Percentiles rank a stretch among this genome's conserved stretches.
These are phyloP conservation scores for Fusarium sulawesiense DNA, from an alignment of 2,329 filamentous ascomycete species.

Conservation along the genomic window DNA sequence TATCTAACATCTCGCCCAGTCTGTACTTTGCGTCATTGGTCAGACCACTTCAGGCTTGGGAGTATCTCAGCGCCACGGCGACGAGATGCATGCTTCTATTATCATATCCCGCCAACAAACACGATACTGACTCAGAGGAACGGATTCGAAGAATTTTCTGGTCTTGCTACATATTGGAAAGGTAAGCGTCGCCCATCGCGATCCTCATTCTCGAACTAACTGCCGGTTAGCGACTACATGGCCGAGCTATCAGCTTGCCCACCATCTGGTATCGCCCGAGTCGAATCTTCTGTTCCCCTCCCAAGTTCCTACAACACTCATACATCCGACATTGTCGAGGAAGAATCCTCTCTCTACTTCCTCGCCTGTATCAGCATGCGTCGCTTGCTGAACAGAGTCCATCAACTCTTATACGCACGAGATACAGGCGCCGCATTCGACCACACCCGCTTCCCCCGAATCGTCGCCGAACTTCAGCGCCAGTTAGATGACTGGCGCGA, in stretches of 20 bases:
- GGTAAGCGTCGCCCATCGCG: slow-evolving; percentile 44
- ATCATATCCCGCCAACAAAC: slow-evolving; percentile 54
- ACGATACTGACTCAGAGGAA: slow-evolving; percentile 56
- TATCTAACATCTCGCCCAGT: neutral
- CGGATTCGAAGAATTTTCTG: slow-evolving; percentile 64
- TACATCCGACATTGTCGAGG: slow-evolving; percentile 51
- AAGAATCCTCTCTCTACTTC: slow-evolving; percentile 64
- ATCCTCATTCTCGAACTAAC: too few relatives aligned
- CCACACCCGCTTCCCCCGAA: slow-evolving; percentile 57
- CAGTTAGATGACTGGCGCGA: slow-evolving; percentile 63
- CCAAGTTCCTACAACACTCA: slow-evolving; percentile 62
- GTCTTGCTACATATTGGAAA: slow-evolving; percentile 66
- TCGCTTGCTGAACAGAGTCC: slow-evolving; percentile 59
- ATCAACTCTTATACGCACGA: slow-evolving; percentile 61
- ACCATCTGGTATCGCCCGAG: slow-evolving; percentile 61
- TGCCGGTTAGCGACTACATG: slow-evolving; percentile 58
- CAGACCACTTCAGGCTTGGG: slow-evolving; percentile 64
- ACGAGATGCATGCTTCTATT: slow-evolving; percentile 62
- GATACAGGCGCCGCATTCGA: slow-evolving; percentile 59
- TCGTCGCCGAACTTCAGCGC: slow-evolving; percentile 61
- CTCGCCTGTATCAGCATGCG: slow-evolving; percentile 65
- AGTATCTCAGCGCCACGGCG: slow-evolving; percentile 61
- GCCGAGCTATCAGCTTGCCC: slow-evolving; percentile 64
- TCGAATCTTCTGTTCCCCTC: slow-evolving; percentile 62
- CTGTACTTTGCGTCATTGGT: slow-evolving; percentile 63